Evolutionary conservation across 2,329 filamentous ascomycete species (phyloP), one percentile per base, ranked within the genome.

Genomic region (Neofusicoccum ribis): DNA sequence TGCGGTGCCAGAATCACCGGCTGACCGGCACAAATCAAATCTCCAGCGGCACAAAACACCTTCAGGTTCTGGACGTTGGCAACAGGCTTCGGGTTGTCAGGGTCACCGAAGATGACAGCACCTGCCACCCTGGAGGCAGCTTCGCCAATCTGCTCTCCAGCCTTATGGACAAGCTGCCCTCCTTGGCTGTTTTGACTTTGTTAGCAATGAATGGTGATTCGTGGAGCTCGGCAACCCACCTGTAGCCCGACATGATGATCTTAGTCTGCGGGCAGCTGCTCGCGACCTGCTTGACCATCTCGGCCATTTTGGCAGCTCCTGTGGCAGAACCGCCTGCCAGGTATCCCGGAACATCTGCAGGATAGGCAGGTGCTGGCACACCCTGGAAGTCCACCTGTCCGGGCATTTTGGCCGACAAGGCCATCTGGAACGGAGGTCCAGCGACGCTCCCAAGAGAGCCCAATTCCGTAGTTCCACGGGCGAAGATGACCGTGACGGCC

Each of bases 401-500:
- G 11, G 80, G 82, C 65, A 85, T 73, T 59, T 74, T 71, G 7
- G 70, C 54, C 9, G 76, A 76, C 1, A 87, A 71, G 1, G 80
- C 79, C 44, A 79, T 73, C 67, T 84, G 82, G 69, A 86, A 82
- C 1, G 82, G 81, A 2, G 84, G 84, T 1, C 85, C 85, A 0
- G 80, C 77, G 3, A 81, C 66, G 17, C 70, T 71, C 23, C 85
- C 85, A 49, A 86, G 81, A 68, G 85, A 86, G 43, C 84, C 84
- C 1, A 67, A 39, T 72, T 86, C 83, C 3, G 79, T 81, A 3
- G 84, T 86, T 7, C 85, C 85, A 17, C 85, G 80, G 17, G 85
- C 84, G 68, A 84, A 87, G 68, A 87, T 81, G 62, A 87, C 73
- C 9, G 83, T 86, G 67, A 84, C 78, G 43, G 76, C 70, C 36